Percentiles rank a stretch among this genome's conserved stretches.
phyloP scores from a whole-genome alignment of 2,329 filamentous ascomycete genomes.

The Fusarium sarcochroum region DNA sequence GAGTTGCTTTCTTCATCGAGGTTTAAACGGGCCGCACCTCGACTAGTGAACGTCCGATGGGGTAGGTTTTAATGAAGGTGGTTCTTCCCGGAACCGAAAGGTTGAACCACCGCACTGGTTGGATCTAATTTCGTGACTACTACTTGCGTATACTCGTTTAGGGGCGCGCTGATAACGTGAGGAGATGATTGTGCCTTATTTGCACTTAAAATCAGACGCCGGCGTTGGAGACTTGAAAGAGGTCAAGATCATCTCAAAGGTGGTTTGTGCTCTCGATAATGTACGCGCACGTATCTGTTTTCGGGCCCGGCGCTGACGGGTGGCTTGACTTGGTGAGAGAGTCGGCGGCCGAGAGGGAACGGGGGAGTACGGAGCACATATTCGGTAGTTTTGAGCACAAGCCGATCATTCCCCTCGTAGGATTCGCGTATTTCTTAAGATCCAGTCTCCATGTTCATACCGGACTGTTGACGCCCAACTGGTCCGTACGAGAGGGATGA shows the following conservation, averaged over 20 bases:
- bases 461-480: conserved; percentile 20
- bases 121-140: conserved; percentile 18
- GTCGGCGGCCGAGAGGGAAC: conserved; percentile 18
- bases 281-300: conserved; percentile 12
- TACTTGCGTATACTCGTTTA: conserved; percentile 6
- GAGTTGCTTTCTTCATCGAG: conserved; percentile 25
- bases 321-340: conserved; percentile 16
- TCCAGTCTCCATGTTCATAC: conserved; percentile 4
- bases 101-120: conserved; percentile 22
- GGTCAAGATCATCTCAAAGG: conserved; percentile 13
- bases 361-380: conserved; percentile 9
- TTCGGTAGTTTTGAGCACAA: conserved; percentile 19
- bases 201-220: conserved; percentile 29
- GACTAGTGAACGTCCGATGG: conserved; percentile 36
- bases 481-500: conserved; percentile 17
- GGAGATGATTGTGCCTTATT: conserved; percentile 20
- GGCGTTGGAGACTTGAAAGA: conserved; percentile 22
- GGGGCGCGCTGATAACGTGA: conserved; percentile 23
- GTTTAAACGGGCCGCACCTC: conserved; percentile 39
- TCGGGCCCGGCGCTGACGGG: conserved; percentile 4
- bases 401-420: conserved; percentile 26
- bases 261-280: conserved; percentile 23
- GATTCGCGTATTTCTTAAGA: conserved; percentile 15
- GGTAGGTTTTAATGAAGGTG: conserved; percentile 30
- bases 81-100: conserved; percentile 22